Base-by-base conservation (phyloP, 208 protist species). In the Kentomonas sorsogonicus region DNA sequence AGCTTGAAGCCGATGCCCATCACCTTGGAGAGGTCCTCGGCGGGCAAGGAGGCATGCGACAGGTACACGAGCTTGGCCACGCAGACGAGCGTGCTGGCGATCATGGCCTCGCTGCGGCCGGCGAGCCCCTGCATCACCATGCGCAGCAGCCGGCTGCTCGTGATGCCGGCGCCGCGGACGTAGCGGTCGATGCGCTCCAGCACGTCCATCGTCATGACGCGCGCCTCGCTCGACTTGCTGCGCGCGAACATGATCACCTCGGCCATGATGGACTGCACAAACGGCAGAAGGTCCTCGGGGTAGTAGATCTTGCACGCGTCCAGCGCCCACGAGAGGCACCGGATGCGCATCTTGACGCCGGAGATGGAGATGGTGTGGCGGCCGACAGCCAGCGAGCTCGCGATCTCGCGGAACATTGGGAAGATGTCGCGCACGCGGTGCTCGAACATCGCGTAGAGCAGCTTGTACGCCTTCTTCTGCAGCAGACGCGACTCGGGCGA, bases 391-490 rank as follows among this genome's bases (percentile, higher is more conserved):
- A 94, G 65, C 10, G 88, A 50, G n/a, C 83, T 75, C 0, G 83
- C 62, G 39, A 94, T 79, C 43, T 81, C 72, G 16, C 73, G 64
- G 54, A 94, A 77, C 2, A 94, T 45, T 16, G 68, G 73, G 26
- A 84, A 82, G 39, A 94, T 74, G 53, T 94, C 87, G 55, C 78
- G 77, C 9, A 86, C 72, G 53, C 83, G 77, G 61, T 89, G 59
- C 60, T 94, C 87, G 59, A 94, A 91, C 69, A 94, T 82, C 45
- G 80, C 53, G 38, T 78, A 82, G 51, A 94, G 78, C 46, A 94
- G 71, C 66, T 94, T 94, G 74, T 94, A 94, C 1, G 87, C 87
- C 51, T 94, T 94, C 67, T 94, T 94, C 67, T 94, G 87, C 53
- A 94, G 66, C 34, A 89, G 63, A 3, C 83, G 80, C 11, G 77